Base-by-base conservation (phyloP, 208 protist species). In the Ichthyophonus hoferi region DNA sequence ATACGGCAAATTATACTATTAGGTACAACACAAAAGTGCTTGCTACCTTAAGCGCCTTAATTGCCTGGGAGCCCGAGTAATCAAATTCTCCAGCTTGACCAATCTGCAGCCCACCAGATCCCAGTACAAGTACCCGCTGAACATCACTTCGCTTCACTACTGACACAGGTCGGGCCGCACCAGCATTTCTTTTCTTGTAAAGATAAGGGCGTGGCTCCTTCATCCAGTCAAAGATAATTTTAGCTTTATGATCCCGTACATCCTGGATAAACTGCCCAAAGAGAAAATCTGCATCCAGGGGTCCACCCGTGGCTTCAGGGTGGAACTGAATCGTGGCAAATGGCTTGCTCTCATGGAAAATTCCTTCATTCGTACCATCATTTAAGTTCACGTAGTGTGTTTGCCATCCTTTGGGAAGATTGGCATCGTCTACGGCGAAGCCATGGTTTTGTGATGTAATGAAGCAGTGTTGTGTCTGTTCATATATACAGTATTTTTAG, bases 391-490 rank as follows among this genome's bases (percentile, higher is more conserved):
- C 93, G 92, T 98, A 99, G 87, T 97, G 97, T 89, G 97, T 94
- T 50, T 96, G 87, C 97, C 97, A 99, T 83, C 96, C 96, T 2
- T 92, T 58, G n/a, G 97, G 94, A 3, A 99, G 90, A 0, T 95
- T 94, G 42, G 92, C 89, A 86, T 96, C 94, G 93, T 99, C 97
- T 31, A 99, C 96, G 7, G 97, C 98, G 90, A 97, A 99, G 82
- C 98, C 98, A 94, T 99, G 98, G 92, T 99, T 99, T 94, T 99
- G 97, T n/a, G 39, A 96, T 7, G 97, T 99, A 91, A 99, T 98
- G 86, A 98, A 95, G 86, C 97, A 97, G 37, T 94, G 92, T 77
- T 92, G 92, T 87, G 96, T 96, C n/a, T n/a, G n/a, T n/a, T n/a
- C n/a, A n/a, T n/a, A n/a, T n/a, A n/a, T n/a, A n/a, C n/a, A n/a